phyloP scores from a whole-genome alignment of 345 rosid species.

The Pelargonium nanum region DNA sequence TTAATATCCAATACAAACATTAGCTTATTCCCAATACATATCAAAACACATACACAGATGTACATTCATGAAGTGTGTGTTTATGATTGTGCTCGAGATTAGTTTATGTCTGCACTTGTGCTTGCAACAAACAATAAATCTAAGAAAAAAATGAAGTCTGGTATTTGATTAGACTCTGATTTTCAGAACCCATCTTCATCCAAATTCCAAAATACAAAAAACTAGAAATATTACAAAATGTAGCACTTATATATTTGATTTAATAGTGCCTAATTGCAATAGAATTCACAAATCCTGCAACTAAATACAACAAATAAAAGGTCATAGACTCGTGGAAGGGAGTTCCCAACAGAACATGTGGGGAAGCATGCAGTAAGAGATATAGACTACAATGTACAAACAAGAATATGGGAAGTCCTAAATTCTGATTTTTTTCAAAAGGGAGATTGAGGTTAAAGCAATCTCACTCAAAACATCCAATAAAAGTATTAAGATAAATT shows the following conservation, averaged over 20 bases:
- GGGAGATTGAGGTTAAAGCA: not conserved
- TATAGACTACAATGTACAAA: not conserved
- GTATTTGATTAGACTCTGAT: not conserved
- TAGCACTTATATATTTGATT: not conserved
- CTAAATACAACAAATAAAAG: not conserved
- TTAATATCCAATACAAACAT: conserved; percentile 9
- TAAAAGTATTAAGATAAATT: not conserved
- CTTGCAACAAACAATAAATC: not conserved
- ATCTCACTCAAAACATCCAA: not conserved
- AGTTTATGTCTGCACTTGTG: not conserved
- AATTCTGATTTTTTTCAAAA: not conserved
- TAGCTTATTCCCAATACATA: conserved; percentile 10
- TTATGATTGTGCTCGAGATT: no score
- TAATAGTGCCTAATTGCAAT: no score
- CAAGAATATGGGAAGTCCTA: not conserved
- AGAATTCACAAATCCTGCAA: not conserved
- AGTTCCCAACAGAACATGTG: not conserved
- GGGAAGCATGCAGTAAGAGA: not conserved
- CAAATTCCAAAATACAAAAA: not conserved
- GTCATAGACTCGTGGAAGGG: not conserved
- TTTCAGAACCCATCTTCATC: not conserved
- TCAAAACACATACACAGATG: not conserved
- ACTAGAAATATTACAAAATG: no score
- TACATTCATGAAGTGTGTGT: not conserved
- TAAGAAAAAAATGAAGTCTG: not conserved